These are phyloP conservation scores for Xylaria sp. DNA, from an alignment of 2,329 filamentous ascomycete genomes.

Conservation along the genomic window DNA sequence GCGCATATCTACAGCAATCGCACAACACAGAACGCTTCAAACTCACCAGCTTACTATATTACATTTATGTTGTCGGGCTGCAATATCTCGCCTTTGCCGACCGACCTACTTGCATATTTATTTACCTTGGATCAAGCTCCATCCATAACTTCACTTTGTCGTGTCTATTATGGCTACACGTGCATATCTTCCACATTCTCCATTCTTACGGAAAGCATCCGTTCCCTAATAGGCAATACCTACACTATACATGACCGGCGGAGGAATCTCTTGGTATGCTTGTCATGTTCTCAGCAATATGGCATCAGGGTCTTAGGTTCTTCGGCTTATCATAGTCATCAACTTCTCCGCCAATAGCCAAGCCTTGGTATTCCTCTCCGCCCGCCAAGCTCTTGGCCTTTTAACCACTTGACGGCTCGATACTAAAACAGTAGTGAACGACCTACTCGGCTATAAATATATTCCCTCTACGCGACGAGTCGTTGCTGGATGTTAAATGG, in stretches of 20 bases:
- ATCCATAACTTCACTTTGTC: neutral
- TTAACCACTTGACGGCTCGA: constrained; percentile 16
- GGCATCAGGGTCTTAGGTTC: constrained; percentile 25
- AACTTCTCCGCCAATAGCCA: constrained; percentile 46
- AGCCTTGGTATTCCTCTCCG: constrained; percentile 51
- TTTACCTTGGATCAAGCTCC: neutral
- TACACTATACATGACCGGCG: constrained; percentile 29
- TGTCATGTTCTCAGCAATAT: constrained; percentile 31
- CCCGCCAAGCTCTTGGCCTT: constrained; percentile 50
- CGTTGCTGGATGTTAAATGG: neutral
- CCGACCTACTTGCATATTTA: neutral
- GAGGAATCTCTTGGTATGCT: constrained; percentile 45
- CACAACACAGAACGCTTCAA: neutral
- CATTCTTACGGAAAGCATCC: constrained; percentile 1
- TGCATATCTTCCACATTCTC: neutral
- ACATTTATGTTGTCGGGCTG: neutral
- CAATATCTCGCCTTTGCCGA: neutral
- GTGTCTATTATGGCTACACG: neutral
- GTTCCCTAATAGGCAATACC: constrained; percentile 28
- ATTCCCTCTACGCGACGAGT: neutral
- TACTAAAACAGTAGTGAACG: neutral
- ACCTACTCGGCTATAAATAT: constrained; percentile 3
- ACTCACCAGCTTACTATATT: neutral
- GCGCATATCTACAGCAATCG: neutral
- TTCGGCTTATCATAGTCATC: constrained; percentile 36